These are phyloP conservation scores for Citrus glauca DNA, from an alignment of 345 rosid species.

Conservation along the genomic window DNA sequence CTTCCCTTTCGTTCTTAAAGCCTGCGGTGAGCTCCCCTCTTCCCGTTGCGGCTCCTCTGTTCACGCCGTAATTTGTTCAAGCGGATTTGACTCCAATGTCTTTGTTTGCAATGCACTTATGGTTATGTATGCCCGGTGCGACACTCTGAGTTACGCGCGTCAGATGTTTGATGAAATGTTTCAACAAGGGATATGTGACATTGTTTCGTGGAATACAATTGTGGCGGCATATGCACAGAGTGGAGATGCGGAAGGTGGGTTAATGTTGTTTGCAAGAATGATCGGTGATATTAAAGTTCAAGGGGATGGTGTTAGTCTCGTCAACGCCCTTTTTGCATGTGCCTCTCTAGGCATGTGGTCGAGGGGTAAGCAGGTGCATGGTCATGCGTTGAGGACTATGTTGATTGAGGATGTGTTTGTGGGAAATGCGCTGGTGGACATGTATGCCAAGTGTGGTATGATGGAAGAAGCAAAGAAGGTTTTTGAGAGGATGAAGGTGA, in stretches of 20 bases:
- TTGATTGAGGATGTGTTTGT: constrained; percentile 57
- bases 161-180: constrained; percentile 73
- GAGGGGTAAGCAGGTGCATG: constrained; percentile 58
- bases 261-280: constrained; percentile 52
- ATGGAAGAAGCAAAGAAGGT: constrained; percentile 57
- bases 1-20: constrained; percentile 71
- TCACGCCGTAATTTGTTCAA: constrained; percentile 37
- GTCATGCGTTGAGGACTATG: constrained; percentile 48
- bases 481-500: constrained; percentile 49
- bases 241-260: constrained; percentile 37
- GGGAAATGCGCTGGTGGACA: constrained; percentile 69
- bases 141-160: constrained; percentile 43
- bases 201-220: constrained; percentile 78
- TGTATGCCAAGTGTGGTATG: constrained; percentile 81
- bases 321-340: constrained; percentile 65
- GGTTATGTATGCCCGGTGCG: constrained; percentile 62
- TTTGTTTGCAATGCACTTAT: constrained; percentile 68
- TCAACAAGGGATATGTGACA: constrained; percentile 38
- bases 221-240: constrained; percentile 48
- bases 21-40: constrained; percentile 58
- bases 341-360: constrained; percentile 39
- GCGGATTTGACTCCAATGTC: constrained; percentile 58
- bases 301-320: constrained; percentile 64
- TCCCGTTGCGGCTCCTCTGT: constrained; percentile 39
- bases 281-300: constrained; percentile 22